phyloP scores from a whole-genome alignment of 1,139 yeast species.

The Yamadazyma blattariae region DNA sequence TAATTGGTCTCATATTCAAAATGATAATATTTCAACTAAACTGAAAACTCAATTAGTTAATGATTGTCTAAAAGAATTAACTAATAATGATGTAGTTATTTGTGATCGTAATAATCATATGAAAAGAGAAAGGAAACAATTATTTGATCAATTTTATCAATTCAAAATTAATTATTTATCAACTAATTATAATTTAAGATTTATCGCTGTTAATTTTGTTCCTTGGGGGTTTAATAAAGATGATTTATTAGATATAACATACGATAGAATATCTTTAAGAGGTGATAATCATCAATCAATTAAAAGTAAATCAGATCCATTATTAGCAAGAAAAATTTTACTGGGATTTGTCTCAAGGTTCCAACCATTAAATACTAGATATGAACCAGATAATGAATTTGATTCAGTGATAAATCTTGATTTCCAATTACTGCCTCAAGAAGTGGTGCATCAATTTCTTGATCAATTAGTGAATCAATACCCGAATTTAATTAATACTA shows the following conservation, averaged over 20 bases:
- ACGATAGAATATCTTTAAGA: conserved; percentile 56
- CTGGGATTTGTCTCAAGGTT: conserved; percentile 69
- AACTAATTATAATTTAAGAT: conserved; percentile 34
- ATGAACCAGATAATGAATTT: conserved; percentile 65
- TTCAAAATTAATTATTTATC: conserved; percentile 35
- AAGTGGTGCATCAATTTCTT: conserved; percentile 50
- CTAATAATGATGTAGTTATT: conserved; percentile 50
- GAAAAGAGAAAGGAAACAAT: conserved; percentile 62
- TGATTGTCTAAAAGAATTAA: conserved; percentile 39
- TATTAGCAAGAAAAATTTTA: conserved; percentile 59
- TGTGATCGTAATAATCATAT: conserved; percentile 85
- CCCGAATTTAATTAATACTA: conserved; percentile 40
- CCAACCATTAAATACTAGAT: conserved; percentile 49
- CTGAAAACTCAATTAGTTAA: conserved; percentile 52
- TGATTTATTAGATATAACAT: conserved; percentile 51
- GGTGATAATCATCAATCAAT: conserved; percentile 94
- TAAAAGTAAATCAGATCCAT: conserved; percentile 44
- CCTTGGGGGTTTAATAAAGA: conserved; percentile 18
- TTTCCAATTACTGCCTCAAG: conserved; percentile 41
- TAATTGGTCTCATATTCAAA: conserved; percentile 77
- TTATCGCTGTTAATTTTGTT: conserved; percentile 69
- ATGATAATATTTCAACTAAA: conserved; percentile 65
- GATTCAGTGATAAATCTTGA: conserved; percentile 61
- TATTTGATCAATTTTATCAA: conserved; percentile 53
- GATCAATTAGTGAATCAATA: conserved; percentile 20